Evolutionary conservation across 148 eudicot genomes (phyloP).

Genomic region (Limonium bicolor): DNA sequence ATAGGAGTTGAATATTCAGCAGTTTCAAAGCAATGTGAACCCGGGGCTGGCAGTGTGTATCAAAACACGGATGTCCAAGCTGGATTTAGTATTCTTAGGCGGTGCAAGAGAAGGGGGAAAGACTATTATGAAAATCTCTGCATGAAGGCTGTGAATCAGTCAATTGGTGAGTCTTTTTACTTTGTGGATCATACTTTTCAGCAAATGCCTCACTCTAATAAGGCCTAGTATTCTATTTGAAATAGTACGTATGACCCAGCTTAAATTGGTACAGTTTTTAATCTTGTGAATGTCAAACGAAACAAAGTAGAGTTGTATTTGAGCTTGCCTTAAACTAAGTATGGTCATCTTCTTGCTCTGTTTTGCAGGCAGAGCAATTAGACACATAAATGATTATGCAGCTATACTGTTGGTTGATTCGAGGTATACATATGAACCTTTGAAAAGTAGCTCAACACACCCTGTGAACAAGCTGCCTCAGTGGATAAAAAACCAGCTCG

Average conservation of each 20-base stretch:
- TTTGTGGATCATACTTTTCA: no score
- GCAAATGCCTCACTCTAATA: no score
- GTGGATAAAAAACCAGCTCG: slow-evolving; percentile 64
- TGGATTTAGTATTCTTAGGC: slow-evolving; percentile 61
- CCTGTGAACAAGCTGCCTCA: slow-evolving; percentile 67
- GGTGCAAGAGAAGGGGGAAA: slow-evolving; percentile 72
- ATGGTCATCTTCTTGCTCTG: no score
- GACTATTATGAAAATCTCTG: slow-evolving; percentile 94
- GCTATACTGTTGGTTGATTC: slow-evolving; percentile 82
- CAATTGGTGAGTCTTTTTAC: slow-evolving; percentile 55
- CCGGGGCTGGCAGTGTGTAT: slow-evolving; percentile 7
- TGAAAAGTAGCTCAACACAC: slow-evolving; percentile 40
- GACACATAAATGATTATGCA: slow-evolving; percentile 83
- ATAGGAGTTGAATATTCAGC: slow-evolving; percentile 19
- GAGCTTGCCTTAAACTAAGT: no score
- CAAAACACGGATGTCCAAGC: slow-evolving; percentile 27
- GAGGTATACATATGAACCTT: slow-evolving; percentile 54
- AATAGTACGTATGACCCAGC: no score
- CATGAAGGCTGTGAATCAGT: slow-evolving; percentile 98
- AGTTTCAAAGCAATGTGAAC: slow-evolving; percentile 9
- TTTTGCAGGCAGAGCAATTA: slow-evolving; percentile 71
- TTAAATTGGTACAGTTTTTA: no score
- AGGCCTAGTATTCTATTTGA: no score
- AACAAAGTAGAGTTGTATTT: no score
- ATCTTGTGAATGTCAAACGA: no score